Base-by-base conservation (phyloP, 2,329 filamentous ascomycete genomes). In the Sporothrix curviconia region DNA sequence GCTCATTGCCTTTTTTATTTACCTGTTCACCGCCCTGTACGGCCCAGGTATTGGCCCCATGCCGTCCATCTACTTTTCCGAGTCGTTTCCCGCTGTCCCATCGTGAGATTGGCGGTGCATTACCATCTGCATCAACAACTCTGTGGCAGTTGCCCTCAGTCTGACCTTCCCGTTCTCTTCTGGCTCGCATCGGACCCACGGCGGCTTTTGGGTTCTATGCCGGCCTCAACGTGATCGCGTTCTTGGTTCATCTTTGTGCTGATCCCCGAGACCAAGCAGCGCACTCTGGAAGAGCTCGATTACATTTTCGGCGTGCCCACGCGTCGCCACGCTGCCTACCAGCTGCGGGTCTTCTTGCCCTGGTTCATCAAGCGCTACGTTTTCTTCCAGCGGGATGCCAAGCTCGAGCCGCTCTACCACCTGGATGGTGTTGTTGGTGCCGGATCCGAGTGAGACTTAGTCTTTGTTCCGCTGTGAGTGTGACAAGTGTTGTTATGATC, bases 51-150 rank as follows among this genome's bases (percentile, higher is more conserved):
- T 88, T 70, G 85, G 83, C 0, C 81, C 81, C 11, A 84, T 88
- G 19, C 84, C 85, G 0, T 88, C 84, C 66, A 81, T 82, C 0
- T 88, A 88, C 71, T 80, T 77, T 4, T 83, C 85, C 44, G 86
- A 89, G 67, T 82, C 86, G 3, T n/a, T 89, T 85, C 67, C 85
- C 86, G 0, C 76, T 88, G 1, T 85, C 83, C 1, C 84, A 88
- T 67, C 79, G 86, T 64, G 85, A 88, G 66, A 78, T 87, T 25
- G 86, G 86, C 56, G 88, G 88, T 84, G 79, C 78, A 86, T 79
- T 70, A 80, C 83, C 7, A 84, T 87, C n/a, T 83, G 84, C 1
- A 86, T 83, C 2, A 85, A 82, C 63, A 74, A 86, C 14, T 77
- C 78, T 65, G 83, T 78, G 74, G 80, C 79, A 0, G 75, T 78